These are phyloP conservation scores for Prunus kanzakura DNA, from an alignment of 306 rosid genomes.

Conservation along the genomic window DNA sequence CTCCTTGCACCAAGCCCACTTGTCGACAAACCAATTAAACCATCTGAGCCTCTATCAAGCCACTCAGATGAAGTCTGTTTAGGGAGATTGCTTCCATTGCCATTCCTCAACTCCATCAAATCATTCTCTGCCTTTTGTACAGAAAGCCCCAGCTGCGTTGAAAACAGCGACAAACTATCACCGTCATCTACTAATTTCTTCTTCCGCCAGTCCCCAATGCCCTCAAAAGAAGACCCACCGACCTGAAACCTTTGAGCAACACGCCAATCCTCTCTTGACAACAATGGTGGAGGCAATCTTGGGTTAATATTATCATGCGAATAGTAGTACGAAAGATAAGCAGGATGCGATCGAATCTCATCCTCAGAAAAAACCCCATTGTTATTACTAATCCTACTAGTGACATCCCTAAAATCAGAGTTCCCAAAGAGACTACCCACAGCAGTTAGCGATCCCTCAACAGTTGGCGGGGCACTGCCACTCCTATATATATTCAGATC, in stretches of 20 bases:
- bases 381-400: slow-evolving; percentile 35
- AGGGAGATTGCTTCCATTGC: slow-evolving; percentile 47
- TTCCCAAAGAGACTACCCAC: slow-evolving; percentile 60
- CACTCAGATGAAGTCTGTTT: slow-evolving; percentile 52
- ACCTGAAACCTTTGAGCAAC: slow-evolving; percentile 80
- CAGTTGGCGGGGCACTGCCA: slow-evolving; percentile 99
- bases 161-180: slow-evolving; percentile 63
- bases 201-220: slow-evolving; percentile 70
- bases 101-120: slow-evolving; percentile 58
- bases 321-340: slow-evolving; percentile 79
- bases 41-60: slow-evolving; percentile 46
- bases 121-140: slow-evolving; percentile 63
- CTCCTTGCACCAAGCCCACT: slow-evolving; percentile 70
- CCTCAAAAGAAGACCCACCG: slow-evolving; percentile 56
- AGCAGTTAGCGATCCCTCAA: slow-evolving; percentile 84
- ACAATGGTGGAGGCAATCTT: slow-evolving; percentile 78
- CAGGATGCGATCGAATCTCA: slow-evolving; percentile 82
- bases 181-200: slow-evolving; percentile 39
- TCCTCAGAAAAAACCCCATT: slow-evolving; percentile 73
- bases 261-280: slow-evolving; percentile 98
- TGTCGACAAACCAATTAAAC: slow-evolving; percentile 45
- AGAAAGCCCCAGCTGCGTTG: slow-evolving; percentile 69
- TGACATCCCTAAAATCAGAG: slow-evolving; percentile 41
- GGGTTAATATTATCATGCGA: slow-evolving; percentile 82
- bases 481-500: slow-evolving; percentile 79